These are phyloP conservation scores for Biscogniauxia marginata DNA, from an alignment of 2,329 filamentous ascomycete genomes.

Conservation along the genomic window DNA sequence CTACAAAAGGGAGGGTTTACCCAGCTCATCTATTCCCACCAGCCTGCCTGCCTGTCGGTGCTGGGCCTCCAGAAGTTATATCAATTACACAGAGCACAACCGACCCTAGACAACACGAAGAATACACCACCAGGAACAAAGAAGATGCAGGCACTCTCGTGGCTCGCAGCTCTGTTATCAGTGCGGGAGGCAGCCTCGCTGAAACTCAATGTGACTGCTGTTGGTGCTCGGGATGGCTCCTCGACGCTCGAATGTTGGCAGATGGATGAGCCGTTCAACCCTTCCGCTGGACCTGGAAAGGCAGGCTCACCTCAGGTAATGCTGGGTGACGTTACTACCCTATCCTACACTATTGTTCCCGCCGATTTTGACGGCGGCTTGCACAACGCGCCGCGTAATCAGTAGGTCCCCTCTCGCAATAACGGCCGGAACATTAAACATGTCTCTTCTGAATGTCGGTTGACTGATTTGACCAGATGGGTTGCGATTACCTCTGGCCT, in stretches of 20 bases:
- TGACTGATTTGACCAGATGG: slow-evolving; percentile 27
- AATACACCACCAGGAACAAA: too few relatives aligned
- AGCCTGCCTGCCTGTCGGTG: too few relatives aligned
- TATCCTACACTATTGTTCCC: slow-evolving; percentile 36
- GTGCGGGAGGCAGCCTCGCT: slow-evolving; percentile 40
- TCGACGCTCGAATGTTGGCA: slow-evolving; percentile 38
- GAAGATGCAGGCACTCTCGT: too few relatives aligned
- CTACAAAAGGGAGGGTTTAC: too few relatives aligned
- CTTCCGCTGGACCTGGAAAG: slow-evolving; percentile 32
- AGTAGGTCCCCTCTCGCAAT: slow-evolving; percentile 30
- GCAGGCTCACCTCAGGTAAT: slow-evolving; percentile 27
- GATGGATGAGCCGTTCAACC: slow-evolving; percentile 34
- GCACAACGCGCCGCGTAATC: slow-evolving; percentile 40
- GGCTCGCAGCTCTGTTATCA: too few relatives aligned
- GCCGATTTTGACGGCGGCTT: slow-evolving; percentile 35
- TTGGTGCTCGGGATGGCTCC: slow-evolving; percentile 42
- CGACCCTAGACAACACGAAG: too few relatives aligned
- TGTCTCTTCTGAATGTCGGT: too few relatives aligned
- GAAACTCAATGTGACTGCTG: slow-evolving; percentile 45
- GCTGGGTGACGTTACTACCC: slow-evolving; percentile 33
- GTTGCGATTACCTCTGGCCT: slow-evolving; percentile 38
- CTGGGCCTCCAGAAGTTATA: too few relatives aligned
- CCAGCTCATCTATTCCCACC: too few relatives aligned
- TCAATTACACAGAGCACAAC: too few relatives aligned
- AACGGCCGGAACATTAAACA: too few relatives aligned